Evolutionary conservation across 768 basidiomycete genomes (phyloP).

Genomic region (Xerocomellus dryophilus): DNA sequence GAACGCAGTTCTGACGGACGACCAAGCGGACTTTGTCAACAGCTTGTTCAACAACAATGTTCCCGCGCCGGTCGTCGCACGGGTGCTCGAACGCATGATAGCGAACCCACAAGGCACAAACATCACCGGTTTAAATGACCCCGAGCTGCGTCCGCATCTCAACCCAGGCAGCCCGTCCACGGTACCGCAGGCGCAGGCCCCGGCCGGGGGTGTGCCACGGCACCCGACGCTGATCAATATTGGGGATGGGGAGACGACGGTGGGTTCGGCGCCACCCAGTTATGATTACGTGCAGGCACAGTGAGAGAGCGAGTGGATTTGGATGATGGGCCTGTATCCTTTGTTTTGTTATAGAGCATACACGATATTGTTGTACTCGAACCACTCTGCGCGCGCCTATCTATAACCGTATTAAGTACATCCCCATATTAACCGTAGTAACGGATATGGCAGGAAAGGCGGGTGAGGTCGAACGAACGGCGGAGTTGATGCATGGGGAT

Average conservation of each 20-base stretch:
- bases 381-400: not conserved
- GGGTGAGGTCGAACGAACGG: not conserved
- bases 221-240: constrained; percentile 40
- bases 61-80: constrained; percentile 25
- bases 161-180: not conserved
- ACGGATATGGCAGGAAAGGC: too few species aligned
- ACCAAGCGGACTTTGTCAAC: constrained; percentile 27
- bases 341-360: not conserved
- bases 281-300: constrained; percentile 19
- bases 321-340: not conserved
- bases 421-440: not conserved
- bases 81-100: constrained; percentile 28
- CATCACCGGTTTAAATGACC: constrained; percentile 4
- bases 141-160: constrained; percentile 9
- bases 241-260: constrained; percentile 32
- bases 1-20: constrained; percentile 14
- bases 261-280: constrained; percentile 24
- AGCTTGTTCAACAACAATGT: constrained; percentile 26
- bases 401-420: not conserved
- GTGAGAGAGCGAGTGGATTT: not conserved
- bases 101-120: constrained; percentile 19
- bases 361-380: not conserved
- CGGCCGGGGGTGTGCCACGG: constrained; percentile 14
- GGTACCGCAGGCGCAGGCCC: not conserved
- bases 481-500: not conserved